A percentile compares a stretch with the other conserved stretches of the same genome.
phyloP scores from a whole-genome alignment of 2,329 filamentous ascomycete species.

The Thielaviopsis musarum region DNA sequence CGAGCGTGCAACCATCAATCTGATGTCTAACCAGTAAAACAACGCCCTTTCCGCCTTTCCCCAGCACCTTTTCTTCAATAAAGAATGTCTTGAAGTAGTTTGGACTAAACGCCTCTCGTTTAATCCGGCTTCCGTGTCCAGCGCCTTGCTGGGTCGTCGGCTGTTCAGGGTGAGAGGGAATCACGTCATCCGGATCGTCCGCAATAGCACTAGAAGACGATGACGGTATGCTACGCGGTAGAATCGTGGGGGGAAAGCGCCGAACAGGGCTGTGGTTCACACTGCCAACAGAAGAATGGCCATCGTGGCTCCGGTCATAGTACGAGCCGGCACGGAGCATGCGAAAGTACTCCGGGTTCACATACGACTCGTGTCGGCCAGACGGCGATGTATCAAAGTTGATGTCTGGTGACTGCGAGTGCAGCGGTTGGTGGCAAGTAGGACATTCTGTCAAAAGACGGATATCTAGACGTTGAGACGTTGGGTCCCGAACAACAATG shows the following conservation, averaged over 20 bases:
- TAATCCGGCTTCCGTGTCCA: conserved; percentile 48
- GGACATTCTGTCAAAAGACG: conserved; percentile 67
- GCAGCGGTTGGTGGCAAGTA: conserved; percentile 66
- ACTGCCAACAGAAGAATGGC: conserved; percentile 23
- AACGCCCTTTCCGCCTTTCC: conserved; percentile 83
- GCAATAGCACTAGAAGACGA: conserved; percentile 6
- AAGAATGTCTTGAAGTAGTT: conserved; percentile 92
- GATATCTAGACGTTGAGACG: conserved; percentile 71
- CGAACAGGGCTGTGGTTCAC: background rate
- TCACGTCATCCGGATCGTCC: background rate
- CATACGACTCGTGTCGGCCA: conserved; percentile 45
- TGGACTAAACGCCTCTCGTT: conserved; percentile 71
- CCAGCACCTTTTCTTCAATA: conserved; percentile 70
- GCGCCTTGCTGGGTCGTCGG: conserved; percentile 12
- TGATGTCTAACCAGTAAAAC: conserved; percentile 87
- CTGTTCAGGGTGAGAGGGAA: background rate
- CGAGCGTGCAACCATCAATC: conserved; percentile 73
- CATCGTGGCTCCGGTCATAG: conserved; percentile 17
- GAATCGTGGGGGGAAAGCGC: background rate
- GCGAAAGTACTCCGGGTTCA: conserved; percentile 86
- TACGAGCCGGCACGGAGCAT: conserved; percentile 51
- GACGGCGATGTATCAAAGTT: conserved; percentile 26
- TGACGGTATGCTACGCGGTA: background rate
- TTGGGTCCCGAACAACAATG: conserved; percentile 77
- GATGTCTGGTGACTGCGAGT: conserved; percentile 31